These are phyloP conservation scores for Cryptococcus sp. DNA, from an alignment of 1,284 basidiomycete species.

Conservation along the genomic window DNA sequence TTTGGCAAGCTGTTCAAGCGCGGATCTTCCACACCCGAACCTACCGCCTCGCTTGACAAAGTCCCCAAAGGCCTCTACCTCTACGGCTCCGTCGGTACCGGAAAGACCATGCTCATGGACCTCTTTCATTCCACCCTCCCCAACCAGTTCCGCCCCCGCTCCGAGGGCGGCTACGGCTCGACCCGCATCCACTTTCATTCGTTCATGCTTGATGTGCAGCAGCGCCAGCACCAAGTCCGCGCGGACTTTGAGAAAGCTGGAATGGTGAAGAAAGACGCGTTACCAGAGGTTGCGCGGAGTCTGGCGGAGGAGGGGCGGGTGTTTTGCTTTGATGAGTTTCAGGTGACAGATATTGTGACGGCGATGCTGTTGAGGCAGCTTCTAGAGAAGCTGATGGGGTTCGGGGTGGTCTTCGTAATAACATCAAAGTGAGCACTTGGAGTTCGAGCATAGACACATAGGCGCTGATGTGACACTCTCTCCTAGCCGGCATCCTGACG, in stretches of 20 bases:
- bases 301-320: slow-evolving; percentile 80
- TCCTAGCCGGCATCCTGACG: slow-evolving; percentile 86
- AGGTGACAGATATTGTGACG: slow-evolving; percentile 97
- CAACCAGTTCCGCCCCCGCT: slow-evolving; percentile 56
- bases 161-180: slow-evolving; percentile 53
- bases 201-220: slow-evolving; percentile 99
- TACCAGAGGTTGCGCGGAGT: slow-evolving; percentile 82
- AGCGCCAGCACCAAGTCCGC: slow-evolving; percentile 66
- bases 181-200: slow-evolving; percentile 93
- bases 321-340: slow-evolving; percentile 97
- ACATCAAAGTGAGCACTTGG: slow-evolving; percentile 79
- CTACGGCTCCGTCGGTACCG: slow-evolving; percentile 96
- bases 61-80: slow-evolving; percentile 89
- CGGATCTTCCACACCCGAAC: slow-evolving; percentile 45
- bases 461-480: not conserved
- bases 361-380: slow-evolving; percentile 95
- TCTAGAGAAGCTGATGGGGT: slow-evolving; percentile 76
- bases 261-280: slow-evolving; percentile 66
- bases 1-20: slow-evolving; percentile 63
- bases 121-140: slow-evolving; percentile 91
- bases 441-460: not conserved
- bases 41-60: slow-evolving; percentile 48
- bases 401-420: slow-evolving; percentile 90
- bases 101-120: slow-evolving; percentile 98
- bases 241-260: slow-evolving; percentile 54